phyloP scores from a whole-genome alignment of 768 basidiomycete species.

The Xerocomellus intermedius region DNA sequence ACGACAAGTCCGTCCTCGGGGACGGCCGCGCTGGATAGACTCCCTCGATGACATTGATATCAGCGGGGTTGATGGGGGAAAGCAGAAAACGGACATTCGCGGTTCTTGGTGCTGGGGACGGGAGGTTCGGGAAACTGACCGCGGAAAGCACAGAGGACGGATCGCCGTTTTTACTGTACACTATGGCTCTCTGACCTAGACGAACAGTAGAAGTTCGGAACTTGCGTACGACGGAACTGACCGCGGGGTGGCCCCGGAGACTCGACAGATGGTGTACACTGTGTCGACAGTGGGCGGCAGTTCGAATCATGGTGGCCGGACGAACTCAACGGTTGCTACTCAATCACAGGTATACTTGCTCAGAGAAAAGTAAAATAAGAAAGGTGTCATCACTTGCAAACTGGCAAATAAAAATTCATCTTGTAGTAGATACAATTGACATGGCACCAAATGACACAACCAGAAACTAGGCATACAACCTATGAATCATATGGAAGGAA shows the following conservation, averaged over 20 bases:
- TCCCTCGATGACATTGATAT: conserved; percentile 78
- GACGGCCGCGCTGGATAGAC: conserved; percentile 71
- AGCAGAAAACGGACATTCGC: conserved; percentile 67
- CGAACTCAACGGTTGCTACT: too few relatives aligned
- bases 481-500: conserved; percentile 5
- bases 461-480: conserved; percentile 26
- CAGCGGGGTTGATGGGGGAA: conserved; percentile 79
- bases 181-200: conserved; percentile 56
- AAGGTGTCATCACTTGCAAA: background rate
- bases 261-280: background rate
- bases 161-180: conserved; percentile 60
- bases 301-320: conserved; percentile 3
- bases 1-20: conserved; percentile 36
- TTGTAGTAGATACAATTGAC: conserved; percentile 17
- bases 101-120: conserved; percentile 53
- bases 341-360: too few relatives aligned
- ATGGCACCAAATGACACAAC: conserved; percentile 2
- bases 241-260: background rate
- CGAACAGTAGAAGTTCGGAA: conserved; percentile 33
- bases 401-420: background rate
- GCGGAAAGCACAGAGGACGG: conserved; percentile 59
- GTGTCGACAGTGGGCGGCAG: background rate
- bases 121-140: conserved; percentile 49
- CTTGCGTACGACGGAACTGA: conserved; percentile 10
- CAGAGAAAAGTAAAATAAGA: background rate